Evolutionary conservation across 192 early-diverging fungal genomes (phyloP), one percentile per base, ranked within the genome.

Genomic region (Coemansia interrupta): DNA sequence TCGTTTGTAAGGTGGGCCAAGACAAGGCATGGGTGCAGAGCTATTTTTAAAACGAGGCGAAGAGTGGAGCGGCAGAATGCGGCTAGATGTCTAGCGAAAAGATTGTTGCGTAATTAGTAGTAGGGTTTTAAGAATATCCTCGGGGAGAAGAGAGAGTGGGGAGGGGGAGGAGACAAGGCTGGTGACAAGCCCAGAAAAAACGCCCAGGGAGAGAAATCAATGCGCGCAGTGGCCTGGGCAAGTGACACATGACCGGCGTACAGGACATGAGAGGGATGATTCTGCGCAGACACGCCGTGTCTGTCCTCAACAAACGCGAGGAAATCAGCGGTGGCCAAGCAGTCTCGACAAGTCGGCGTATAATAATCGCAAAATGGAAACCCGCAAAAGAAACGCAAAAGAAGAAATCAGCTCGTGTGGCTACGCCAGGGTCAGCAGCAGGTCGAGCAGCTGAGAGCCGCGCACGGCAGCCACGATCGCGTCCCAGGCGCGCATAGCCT

Each of bases 401-500:
- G 5, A 36, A 43, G 29, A 50, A 47, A 56, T 29, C n/a, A 12
- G 45, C 48, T 15, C 14, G 26, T 26, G 26, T 26, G 48, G 28
- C 48, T 50, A 26, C 48, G 48, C 23, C 46, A 60, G 44, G 1
- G 65, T 29, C 66, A 60, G 65, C 52, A 79, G 55, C 42, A 48
- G 66, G 30, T 70, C 70, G 44, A 69, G 69, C 45, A 69, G 45
- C 20, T 70, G 56, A 36, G 54, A 64, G 15, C 76, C 76, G 43
- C 76, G 76, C 13, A 79, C 42, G 12, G 45, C 63, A 44, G 66
- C 66, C 3, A 79, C 76, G 47, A 79, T 64, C 40, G 56, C 49
- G 19, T 61, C 63, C 76, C 76, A 79, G 24, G 66, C 63, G n/a
- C 57, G 70, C 66, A 64, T 59, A 2, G 76, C 66, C 56, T 79